Base-by-base conservation (phyloP, 148 eudicot genomes). In the Simmondsia chinensis region DNA sequence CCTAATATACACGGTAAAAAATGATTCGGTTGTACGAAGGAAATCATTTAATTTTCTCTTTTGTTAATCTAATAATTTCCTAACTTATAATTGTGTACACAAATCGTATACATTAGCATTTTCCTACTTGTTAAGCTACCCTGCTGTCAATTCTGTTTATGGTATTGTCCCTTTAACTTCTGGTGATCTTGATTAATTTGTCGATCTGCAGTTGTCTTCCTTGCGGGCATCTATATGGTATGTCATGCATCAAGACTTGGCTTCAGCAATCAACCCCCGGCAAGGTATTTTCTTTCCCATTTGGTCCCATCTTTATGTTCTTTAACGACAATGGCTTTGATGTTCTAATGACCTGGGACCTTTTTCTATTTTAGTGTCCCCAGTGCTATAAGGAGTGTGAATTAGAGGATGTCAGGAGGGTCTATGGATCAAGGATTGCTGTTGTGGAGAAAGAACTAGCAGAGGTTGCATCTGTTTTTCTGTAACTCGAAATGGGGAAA, bases 211-310 rank as follows among this genome's bases (percentile, higher is more conserved):
- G 60, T 44, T 55, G 60, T 34, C 52, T 55, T 24, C 60, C 60
- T 44, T 55, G 60, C 45, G 60, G 60, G 7, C 60, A 55, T 19
- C 25, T 55, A 10, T 55, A 43, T 45, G 60, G 60, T 17, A 38
- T 55, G 43, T 55, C 60, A 25, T 55, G 60, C 50, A 55, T 55
- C 16, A 44, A 26, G 26, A 34, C 16, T 17, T 55, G 60, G 60
- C 50, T 55, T 20, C 26, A 20, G 24, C 51, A 37, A 8, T 18
- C 27, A 10, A 25, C 23, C 45, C 13, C 51, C 6, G 43, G 49
- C 6, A 43, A 55, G 51, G 60, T 44, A 44, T 3, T n/a, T 35
- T 35, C 16, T 35, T 5, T 35, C 7, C 3, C n/a, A n/a, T n/a
- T n/a, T n/a, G n/a, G n/a, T n/a, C n/a, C n/a, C n/a, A n/a, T n/a